Percentiles rank a stretch among this genome's conserved stretches.
Evolutionary conservation across 257 asterid species (phyloP).

Genomic region (Buddleja alternifolia): DNA sequence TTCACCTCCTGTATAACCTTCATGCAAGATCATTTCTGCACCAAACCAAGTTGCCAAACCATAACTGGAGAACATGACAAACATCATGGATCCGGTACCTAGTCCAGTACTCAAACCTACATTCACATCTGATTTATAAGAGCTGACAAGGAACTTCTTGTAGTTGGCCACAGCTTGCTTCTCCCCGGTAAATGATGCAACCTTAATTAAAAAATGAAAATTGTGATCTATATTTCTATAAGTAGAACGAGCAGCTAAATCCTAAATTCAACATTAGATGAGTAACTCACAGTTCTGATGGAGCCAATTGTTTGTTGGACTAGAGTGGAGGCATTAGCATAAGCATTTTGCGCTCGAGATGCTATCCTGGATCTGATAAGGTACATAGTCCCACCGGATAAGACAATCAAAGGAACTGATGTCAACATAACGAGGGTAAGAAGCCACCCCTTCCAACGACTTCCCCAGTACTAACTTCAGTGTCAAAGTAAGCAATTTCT

Average conservation of each 20-base stretch:
- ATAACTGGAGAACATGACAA: conserved; percentile 27
- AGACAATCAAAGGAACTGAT: conserved; percentile 32
- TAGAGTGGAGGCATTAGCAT: conserved; percentile 40
- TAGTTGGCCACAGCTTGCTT: conserved; percentile 41
- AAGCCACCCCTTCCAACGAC: conserved; percentile 53
- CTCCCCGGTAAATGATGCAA: conserved; percentile 59
- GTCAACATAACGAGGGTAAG: conserved; percentile 43
- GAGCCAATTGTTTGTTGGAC: conserved; percentile 50
- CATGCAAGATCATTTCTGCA: conserved; percentile 42
- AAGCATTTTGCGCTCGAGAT: conserved; percentile 34
- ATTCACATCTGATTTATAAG: conserved; percentile 37
- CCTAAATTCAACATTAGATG: background rate
- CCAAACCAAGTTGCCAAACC: conserved; percentile 55
- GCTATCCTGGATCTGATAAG: conserved; percentile 29
- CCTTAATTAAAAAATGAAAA: conserved; percentile 27
- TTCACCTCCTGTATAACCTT: conserved; percentile 49
- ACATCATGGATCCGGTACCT: conserved; percentile 34
- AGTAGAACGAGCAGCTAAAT: background rate
- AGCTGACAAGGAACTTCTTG: conserved; percentile 32
- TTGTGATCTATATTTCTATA: background rate
- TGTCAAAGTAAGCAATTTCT: conserved; percentile 60
- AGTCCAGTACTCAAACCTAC: conserved; percentile 40
- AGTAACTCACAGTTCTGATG: conserved; percentile 47
- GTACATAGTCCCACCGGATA: conserved; percentile 30
- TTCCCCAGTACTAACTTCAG: conserved; percentile 55